These are phyloP conservation scores for Durio zibethinus DNA, from an alignment of 345 rosid species.

Conservation along the genomic window DNA sequence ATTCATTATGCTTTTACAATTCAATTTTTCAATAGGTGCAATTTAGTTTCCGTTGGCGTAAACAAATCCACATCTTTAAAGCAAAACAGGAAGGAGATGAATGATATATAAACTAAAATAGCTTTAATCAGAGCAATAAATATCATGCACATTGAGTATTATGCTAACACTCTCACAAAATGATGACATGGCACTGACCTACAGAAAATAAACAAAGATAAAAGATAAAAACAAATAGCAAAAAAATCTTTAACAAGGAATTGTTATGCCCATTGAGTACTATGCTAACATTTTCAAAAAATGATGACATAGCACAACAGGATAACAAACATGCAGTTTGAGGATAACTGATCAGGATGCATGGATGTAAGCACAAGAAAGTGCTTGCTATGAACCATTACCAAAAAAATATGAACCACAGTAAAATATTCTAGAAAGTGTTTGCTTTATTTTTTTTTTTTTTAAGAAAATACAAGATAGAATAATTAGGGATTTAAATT, in stretches of 20 bases:
- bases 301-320: neutral
- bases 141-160: neutral
- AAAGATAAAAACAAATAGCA: neutral
- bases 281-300: neutral
- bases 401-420: neutral
- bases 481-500: no score
- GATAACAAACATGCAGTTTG: neutral
- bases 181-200: conserved; percentile 38
- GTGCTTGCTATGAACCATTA: neutral
- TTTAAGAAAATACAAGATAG: neutral
- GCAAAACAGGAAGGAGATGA: neutral
- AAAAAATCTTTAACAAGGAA: neutral
- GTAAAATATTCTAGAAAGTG: neutral
- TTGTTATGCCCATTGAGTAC: neutral
- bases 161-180: neutral
- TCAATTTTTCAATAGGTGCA: neutral
- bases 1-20: neutral
- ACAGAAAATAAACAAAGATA: conserved; percentile 20
- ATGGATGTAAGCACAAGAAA: neutral
- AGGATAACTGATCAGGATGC: neutral
- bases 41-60: neutral
- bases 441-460: neutral
- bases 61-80: neutral
- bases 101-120: neutral
- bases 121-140: neutral